Evolutionary conservation across 768 basidiomycete species (phyloP).

Genomic region (Hortiboletus campestris): DNA sequence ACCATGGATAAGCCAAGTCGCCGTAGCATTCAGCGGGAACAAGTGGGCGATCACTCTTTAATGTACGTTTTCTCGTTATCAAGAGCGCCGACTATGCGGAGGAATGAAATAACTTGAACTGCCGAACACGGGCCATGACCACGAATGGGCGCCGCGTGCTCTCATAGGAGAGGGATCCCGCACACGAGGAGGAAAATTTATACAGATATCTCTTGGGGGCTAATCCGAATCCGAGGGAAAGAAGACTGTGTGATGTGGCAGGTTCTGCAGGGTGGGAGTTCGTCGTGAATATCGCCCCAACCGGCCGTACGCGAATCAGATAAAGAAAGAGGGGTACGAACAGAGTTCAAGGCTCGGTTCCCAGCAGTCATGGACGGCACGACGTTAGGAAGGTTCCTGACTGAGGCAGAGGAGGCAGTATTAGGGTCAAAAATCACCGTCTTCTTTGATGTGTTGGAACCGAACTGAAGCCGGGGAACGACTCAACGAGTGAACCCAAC

Average conservation of each 20-base stretch:
- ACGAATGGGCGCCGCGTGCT: neutral
- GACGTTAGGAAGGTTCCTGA: neutral
- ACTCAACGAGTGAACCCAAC: neutral
- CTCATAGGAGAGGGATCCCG: neutral
- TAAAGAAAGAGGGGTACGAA: constrained; percentile 14
- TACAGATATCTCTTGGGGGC: neutral
- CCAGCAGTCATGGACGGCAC: neutral
- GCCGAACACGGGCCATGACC: neutral
- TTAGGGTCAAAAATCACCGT: neutral
- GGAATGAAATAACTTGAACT: neutral
- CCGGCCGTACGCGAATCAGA: constrained; percentile 17
- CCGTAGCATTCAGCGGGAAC: constrained; percentile 17
- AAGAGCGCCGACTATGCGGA: constrained; percentile 20
- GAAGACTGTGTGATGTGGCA: neutral
- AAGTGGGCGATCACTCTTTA: constrained; percentile 18
- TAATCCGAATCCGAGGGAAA: neutral
- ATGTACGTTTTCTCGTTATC: constrained; percentile 13
- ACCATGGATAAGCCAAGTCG: neutral
- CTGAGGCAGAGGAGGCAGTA: neutral
- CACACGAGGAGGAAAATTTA: neutral
- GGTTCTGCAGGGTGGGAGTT: constrained; percentile 3
- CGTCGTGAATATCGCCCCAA: neutral
- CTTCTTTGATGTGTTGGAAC: neutral
- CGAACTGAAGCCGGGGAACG: no score
- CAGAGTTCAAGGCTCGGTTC: constrained; percentile 8